Evolutionary conservation across 768 basidiomycete species (phyloP), one percentile per base, ranked within the genome.

Genomic region (Udeniomyces megalosporus): DNA sequence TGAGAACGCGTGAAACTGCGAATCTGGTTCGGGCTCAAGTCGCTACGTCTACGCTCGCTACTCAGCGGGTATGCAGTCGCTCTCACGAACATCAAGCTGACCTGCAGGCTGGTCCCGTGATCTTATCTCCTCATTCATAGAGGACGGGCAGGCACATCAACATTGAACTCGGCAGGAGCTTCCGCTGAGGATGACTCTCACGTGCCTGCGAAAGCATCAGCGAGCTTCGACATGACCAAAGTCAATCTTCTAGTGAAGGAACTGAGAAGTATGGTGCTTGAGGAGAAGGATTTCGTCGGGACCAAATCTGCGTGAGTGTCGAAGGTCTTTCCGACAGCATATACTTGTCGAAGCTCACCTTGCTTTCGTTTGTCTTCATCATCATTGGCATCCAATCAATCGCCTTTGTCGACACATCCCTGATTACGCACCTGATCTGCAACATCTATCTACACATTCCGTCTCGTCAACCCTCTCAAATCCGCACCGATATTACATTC

Each of bases 321-420:
- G n/a, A n/a, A n/a, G n/a, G n/a, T n/a, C n/a, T n/a, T n/a, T n/a
- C n/a, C n/a, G n/a, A n/a, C n/a, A n/a, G n/a, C n/a, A n/a, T n/a
- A n/a, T n/a, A n/a, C n/a, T n/a, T n/a, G n/a, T n/a, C n/a, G n/a
- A n/a, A n/a, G n/a, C n/a, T n/a, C n/a, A n/a, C n/a, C n/a, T 44
- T 48, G 31, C n/a, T 48, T 28, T 26, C 7, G 1, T n/a, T 64
- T 17, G n/a, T 29, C 22, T 49, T 47, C 34, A 7, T 38, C 5
- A 32, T 69, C 22, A n/a, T n/a, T n/a, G n/a, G 71, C 70, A 10
- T 71, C 70, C n/a, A 70, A 70, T 31, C 71, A 70, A 70, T 72
- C 8, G 8, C 38, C 8, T 42, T 17, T 17, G 17, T 42, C 8
- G 8, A 42, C 17, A 42, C 38, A 8, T 8, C 17, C 38, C 8